Percentiles rank a stretch among this genome's conserved stretches.
phyloP scores from a whole-genome alignment of 768 basidiomycete species.

The Termitomyces sp. region DNA sequence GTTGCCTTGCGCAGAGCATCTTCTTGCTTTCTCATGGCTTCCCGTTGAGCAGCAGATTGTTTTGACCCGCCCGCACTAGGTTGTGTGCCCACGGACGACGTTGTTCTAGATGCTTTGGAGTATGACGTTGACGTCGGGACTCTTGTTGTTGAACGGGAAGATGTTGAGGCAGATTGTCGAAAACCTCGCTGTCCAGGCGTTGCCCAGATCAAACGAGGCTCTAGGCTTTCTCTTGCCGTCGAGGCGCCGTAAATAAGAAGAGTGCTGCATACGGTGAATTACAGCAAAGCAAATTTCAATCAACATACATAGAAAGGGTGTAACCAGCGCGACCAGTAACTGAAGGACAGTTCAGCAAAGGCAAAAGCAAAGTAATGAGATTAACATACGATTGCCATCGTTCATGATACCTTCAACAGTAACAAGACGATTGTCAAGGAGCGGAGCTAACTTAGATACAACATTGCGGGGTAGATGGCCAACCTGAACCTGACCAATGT shows the following conservation, averaged over 20 bases:
- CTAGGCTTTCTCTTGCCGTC: slow-evolving; percentile 52
- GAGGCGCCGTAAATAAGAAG: slow-evolving; percentile 67
- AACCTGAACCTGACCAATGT: slow-evolving; percentile 69
- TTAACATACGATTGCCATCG: slow-evolving; percentile 57
- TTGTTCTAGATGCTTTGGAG: slow-evolving; percentile 7
- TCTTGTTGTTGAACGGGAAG: slow-evolving; percentile 10
- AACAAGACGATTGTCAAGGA: slow-evolving; percentile 59
- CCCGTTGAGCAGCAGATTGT: slow-evolving; percentile 36
- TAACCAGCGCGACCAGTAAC: slow-evolving; percentile 41
- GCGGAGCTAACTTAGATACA: slow-evolving; percentile 55
- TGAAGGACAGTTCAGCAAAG: slow-evolving; percentile 14
- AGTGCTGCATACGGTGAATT: slow-evolving; percentile 33
- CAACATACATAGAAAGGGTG: slow-evolving; percentile 54
- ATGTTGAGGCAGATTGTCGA: slow-evolving; percentile 11
- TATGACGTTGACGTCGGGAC: background rate
- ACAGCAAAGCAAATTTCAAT: background rate
- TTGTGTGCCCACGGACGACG: slow-evolving; percentile 13
- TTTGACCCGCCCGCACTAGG: slow-evolving; percentile 9
- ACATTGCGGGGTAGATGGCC: slow-evolving; percentile 70
- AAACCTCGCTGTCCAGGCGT: slow-evolving; percentile 65
- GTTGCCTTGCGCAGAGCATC: slow-evolving; percentile 54
- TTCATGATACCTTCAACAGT: slow-evolving; percentile 68
- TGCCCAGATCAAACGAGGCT: slow-evolving; percentile 68
- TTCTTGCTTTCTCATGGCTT: slow-evolving; percentile 40
- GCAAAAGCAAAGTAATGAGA: background rate